Evolutionary conservation across 176 grass and related monocot genomes (phyloP).

Genomic region (Avena eriantha): DNA sequence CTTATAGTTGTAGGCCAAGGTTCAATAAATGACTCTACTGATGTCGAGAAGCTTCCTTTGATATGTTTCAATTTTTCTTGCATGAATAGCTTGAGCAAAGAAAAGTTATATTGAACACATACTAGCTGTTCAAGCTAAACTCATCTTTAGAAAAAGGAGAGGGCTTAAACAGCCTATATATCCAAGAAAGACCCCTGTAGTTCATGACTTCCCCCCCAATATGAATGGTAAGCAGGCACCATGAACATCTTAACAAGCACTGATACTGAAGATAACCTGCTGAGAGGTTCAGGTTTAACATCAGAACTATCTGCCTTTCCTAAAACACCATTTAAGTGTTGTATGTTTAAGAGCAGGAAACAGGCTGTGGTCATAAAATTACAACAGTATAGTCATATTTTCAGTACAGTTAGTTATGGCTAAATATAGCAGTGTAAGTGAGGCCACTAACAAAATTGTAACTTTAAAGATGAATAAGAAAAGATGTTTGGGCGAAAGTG

Average conservation of each 20-base stretch:
- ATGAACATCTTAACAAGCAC: not conserved
- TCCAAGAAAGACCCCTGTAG: not conserved
- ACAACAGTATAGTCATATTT: constrained; percentile 14
- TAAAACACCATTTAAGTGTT: not conserved
- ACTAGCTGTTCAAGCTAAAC: constrained; percentile 6
- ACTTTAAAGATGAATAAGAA: not conserved
- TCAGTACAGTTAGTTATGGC: not conserved
- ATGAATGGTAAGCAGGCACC: not conserved
- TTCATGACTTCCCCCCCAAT: not conserved
- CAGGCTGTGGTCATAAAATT: not conserved
- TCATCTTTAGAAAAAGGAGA: not conserved
- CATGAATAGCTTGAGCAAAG: not conserved
- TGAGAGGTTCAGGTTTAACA: constrained; percentile 23
- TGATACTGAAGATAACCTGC: constrained; percentile 10
- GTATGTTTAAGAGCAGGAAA: not conserved
- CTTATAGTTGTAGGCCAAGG: not conserved
- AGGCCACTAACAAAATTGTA: constrained; percentile 1
- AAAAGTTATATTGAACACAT: not conserved
- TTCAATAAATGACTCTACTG: not conserved
- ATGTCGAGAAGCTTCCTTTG: not conserved
- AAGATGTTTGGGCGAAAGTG: not conserved
- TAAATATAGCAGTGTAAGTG: not conserved
- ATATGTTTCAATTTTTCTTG: not conserved
- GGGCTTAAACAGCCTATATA: constrained; percentile 4
- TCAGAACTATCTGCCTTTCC: not conserved